Conservation (phyloP, 306 rosid genomes). For the Bauhinia variegata region DNA sequence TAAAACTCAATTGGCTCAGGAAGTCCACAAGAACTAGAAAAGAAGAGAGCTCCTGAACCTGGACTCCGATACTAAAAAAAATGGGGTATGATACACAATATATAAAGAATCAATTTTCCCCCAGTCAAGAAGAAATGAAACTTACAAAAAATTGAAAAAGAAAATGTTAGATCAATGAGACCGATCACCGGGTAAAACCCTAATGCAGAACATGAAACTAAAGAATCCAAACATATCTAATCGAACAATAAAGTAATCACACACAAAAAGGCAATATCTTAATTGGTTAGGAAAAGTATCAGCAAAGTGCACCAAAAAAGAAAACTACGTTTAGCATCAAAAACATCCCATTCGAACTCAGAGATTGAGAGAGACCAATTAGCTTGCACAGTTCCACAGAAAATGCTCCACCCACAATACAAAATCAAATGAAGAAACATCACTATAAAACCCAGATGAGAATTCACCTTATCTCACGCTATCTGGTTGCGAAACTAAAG, state of each 20-base stretch:
- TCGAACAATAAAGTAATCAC: constrained; percentile 34
- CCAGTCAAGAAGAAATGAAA: constrained; percentile 30
- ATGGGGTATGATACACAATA: neutral
- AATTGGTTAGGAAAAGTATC: constrained; percentile 29
- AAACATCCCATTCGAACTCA: constrained; percentile 1
- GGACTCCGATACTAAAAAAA: constrained; percentile 10
- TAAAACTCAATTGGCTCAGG: neutral
- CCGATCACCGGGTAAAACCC: constrained; percentile 46
- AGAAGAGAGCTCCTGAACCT: constrained; percentile 32
- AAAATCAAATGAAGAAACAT: constrained; percentile 5
- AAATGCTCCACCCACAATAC: constrained; percentile 8
- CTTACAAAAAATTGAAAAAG: neutral
- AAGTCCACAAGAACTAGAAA: constrained; percentile 12
- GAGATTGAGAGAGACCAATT: constrained; percentile 16
- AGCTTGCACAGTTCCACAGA: constrained; percentile 22
- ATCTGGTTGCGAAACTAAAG: constrained; percentile 27
- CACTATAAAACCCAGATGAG: constrained; percentile 32
- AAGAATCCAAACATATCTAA: constrained; percentile 41
- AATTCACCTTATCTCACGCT: constrained; percentile 46
- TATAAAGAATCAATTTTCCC: constrained; percentile 9
- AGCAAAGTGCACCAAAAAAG: neutral
- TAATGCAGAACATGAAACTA: constrained; percentile 33
- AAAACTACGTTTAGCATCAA: neutral
- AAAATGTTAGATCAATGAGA: constrained; percentile 27
- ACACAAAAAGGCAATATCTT: neutral